These are phyloP conservation scores for Elsinoe australis DNA, from an alignment of 2,329 filamentous ascomycete genomes.

Conservation along the genomic window DNA sequence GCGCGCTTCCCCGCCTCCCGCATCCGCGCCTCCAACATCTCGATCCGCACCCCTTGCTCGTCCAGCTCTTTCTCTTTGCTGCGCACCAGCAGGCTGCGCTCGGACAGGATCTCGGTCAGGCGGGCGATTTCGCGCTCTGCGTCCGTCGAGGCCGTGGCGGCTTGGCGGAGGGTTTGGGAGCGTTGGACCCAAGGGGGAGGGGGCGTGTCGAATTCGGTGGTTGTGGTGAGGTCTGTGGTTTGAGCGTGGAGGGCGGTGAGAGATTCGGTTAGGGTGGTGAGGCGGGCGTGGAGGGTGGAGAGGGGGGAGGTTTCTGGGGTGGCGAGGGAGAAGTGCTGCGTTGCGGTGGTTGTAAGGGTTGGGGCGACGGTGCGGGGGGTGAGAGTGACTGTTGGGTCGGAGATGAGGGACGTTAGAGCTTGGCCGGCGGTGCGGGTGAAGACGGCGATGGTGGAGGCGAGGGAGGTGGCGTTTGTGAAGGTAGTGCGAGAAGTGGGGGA, in stretches of 20 bases:
- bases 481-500: conserved; percentile 57
- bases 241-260: conserved; percentile 65
- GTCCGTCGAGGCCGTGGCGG: conserved; percentile 72
- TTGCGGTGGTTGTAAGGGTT: conserved; percentile 52
- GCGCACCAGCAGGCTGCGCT: conserved; percentile 52
- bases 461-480: conserved; percentile 62
- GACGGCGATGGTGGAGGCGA: conserved; percentile 57
- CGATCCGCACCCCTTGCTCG: conserved; percentile 83
- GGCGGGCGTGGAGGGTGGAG: conserved; percentile 57
- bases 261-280: conserved; percentile 56
- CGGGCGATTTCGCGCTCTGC: conserved; percentile 76
- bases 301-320: conserved; percentile 60
- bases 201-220: conserved; percentile 56
- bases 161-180: conserved; percentile 71
- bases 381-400: conserved; percentile 63
- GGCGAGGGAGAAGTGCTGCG: conserved; percentile 42
- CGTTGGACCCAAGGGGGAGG: conserved; percentile 76
- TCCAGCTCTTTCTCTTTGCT: conserved; percentile 68
- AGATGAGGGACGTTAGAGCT: conserved; percentile 57
- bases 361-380: conserved; percentile 59
- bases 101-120: conserved; percentile 70
- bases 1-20: conserved; percentile 73
- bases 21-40: conserved; percentile 82
- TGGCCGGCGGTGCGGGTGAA: conserved; percentile 61
- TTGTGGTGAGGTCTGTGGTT: conserved; percentile 38